phyloP scores from a whole-genome alignment of 805 yeast species.

The Candida pini region DNA sequence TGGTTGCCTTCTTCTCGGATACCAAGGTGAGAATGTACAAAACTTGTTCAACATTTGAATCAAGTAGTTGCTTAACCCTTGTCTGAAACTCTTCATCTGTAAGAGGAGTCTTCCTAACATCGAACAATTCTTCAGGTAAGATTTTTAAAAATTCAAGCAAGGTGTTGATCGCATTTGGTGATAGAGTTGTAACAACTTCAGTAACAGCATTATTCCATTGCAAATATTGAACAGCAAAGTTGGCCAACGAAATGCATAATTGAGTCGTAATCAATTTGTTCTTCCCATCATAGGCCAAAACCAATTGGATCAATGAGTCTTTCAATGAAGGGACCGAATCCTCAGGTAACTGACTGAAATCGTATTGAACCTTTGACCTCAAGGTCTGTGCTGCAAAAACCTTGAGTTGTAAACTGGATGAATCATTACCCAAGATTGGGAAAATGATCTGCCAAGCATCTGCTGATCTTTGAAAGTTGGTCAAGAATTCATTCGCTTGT shows the following conservation, averaged over 20 bases:
- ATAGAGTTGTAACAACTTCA: conserved; percentile 54
- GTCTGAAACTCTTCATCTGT: conserved; percentile 72
- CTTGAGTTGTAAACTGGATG: conserved; percentile 46
- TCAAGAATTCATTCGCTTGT: conserved; percentile 52
- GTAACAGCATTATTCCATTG: conserved; percentile 67
- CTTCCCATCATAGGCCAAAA: conserved; percentile 42
- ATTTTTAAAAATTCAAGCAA: conserved; percentile 78
- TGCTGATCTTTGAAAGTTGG: conserved; percentile 74
- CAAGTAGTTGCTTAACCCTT: conserved; percentile 60
- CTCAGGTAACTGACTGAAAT: conserved; percentile 68
- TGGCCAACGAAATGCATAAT: conserved; percentile 74
- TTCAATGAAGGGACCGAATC: conserved; percentile 57
- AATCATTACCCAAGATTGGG: conserved; percentile 37
- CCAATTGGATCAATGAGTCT: conserved; percentile 54
- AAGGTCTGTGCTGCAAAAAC: conserved; percentile 90
- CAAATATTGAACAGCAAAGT: conserved; percentile 70
- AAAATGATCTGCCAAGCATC: conserved; percentile 77
- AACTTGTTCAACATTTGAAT: conserved; percentile 63
- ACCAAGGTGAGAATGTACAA: conserved; percentile 55
- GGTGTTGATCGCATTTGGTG: conserved; percentile 36
- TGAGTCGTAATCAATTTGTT: conserved; percentile 71
- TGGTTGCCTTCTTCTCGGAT: conserved; percentile 24
- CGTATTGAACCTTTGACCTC: conserved; percentile 79
- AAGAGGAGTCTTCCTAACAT: conserved; percentile 68
- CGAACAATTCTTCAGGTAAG: conserved; percentile 86